Base-by-base conservation (phyloP, 805 yeast species). In the Kuraishia piskuri region DNA sequence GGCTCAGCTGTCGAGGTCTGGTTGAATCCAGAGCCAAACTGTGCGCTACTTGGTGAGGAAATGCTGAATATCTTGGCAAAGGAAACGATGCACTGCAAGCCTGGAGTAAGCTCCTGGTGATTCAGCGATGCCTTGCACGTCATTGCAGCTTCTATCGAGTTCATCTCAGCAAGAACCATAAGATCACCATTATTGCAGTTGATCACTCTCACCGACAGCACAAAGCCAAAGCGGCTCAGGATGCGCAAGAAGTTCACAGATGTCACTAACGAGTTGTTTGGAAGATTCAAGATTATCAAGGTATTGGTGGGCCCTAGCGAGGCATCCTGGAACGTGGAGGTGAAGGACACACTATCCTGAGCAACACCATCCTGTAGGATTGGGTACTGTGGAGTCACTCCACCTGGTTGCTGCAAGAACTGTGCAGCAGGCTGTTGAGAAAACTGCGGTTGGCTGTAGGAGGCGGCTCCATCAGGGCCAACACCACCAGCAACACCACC, bases 71-170 rank as follows among this genome's bases (percentile, higher is more conserved):
- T 79, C 62, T 86, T 88, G 2, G 97, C 97, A 75, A 90, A 94
- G 0, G 91, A 88, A 44, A 90, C 88, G 45, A 81, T 73, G 64
- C 94, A 81, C 19, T 86, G 81, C 23, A 80, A 75, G 2, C 96
- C 96, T 2, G 92, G 88, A 56, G 83, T 79, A 45, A 92, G 74
- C 62, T 92, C 97, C 58, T 84, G 83, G 57, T 90, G 95, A 62
- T 87, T 89, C 63, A 91, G 77, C 50, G 76, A 80, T 17, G 88
- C 86, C 63, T 84, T 83, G 51, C 96, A 90, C 50, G 76, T 78
- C 75, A 88, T 82, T 8, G 99, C 96, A 31, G 82, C 72, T 51
- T 89, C 96, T 5, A 86, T 69, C 24, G 78, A 72, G 2, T 78
- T 77, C 66, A 88, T 91, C 66, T 88, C 94, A 22, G 88, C 85